Conservation (phyloP, 1,284 basidiomycete species). For the Cryptococcus amylolentus region DNA sequence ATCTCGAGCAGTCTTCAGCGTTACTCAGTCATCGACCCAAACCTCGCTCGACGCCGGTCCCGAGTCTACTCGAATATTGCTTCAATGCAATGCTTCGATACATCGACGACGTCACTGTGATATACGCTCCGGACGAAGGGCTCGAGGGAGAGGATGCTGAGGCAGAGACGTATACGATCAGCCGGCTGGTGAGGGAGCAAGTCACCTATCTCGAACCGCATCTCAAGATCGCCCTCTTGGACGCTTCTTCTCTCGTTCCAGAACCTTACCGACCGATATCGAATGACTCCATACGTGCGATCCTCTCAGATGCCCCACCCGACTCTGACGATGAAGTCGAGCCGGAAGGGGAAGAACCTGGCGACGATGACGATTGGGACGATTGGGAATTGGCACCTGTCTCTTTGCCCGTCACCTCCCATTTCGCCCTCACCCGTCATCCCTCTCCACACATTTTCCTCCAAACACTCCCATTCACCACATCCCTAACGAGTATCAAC, state of each 20-base stretch:
- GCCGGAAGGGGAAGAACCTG: not conserved
- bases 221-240: slow-evolving; percentile 26
- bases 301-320: slow-evolving; percentile 14
- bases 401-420: slow-evolving; percentile 3
- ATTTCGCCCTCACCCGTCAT: slow-evolving; percentile 30
- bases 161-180: slow-evolving; percentile 15
- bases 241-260: slow-evolving; percentile 15
- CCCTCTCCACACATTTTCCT: slow-evolving; percentile 26
- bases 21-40: slow-evolving; percentile 7
- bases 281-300: slow-evolving; percentile 18
- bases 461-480: slow-evolving; percentile 13
- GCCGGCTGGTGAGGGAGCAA: slow-evolving; percentile 26
- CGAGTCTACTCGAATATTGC: slow-evolving; percentile 25
- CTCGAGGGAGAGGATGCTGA: not conserved
- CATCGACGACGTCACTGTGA: slow-evolving; percentile 20
- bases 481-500: slow-evolving; percentile 33
- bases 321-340: not conserved
- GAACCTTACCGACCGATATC: slow-evolving; percentile 12
- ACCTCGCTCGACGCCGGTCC: not conserved
- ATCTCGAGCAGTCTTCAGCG: slow-evolving; percentile 5
- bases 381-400: not conserved
- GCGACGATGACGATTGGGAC: slow-evolving; percentile 19
- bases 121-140: slow-evolving; percentile 2
- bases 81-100: slow-evolving; percentile 21
- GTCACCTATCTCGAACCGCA: slow-evolving; percentile 27